Base-by-base conservation (phyloP, 2,329 filamentous ascomycete species). In the Phyllosticta ampelicida region DNA sequence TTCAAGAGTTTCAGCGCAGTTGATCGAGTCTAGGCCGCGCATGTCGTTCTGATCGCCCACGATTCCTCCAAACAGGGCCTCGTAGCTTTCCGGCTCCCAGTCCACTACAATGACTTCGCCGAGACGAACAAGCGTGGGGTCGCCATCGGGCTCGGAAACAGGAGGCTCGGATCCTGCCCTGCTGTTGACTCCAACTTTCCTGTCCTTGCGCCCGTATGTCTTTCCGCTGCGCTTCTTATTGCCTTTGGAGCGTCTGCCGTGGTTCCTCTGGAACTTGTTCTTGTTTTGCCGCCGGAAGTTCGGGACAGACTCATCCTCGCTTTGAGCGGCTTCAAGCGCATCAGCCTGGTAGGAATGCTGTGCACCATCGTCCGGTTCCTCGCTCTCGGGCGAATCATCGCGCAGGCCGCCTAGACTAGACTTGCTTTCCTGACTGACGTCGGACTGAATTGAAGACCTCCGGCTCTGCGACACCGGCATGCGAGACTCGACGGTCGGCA, bases 31-130 rank as follows among this genome's bases (percentile, higher is more conserved):
- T 21, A 77, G 70, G 50, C 88, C 89, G 36, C 83, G 80, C 29
- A 80, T 68, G 9, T 80, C 76, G 49, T 80, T 73, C 6, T 74
- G 69, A 3, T 76, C 70, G 10, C 74, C 67, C 29, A 64, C 62
- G 58, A 65, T 62, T 63, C 70, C 71, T 18, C 74, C 74, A 53
- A 96, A 97, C 20, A 96, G 77, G 16, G 77, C 76, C 18, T 92
- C 84, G 68, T 83, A 87, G 5, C 84, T 85, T 8, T 86, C 78
- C 8, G 83, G 76, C 50, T 78, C 82, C 91, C 92, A 99, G 65
- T 97, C 91, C 10, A 96, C 81, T 5, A 97, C 78, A 53, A 99
- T 84, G 21, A 83, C 89, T 71, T 99, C 94, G 54, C 88, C 86
- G 23, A 92, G 80, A 36, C 87, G 83, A 63, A 97, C 80, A 48